Percentiles rank a stretch among this genome's conserved stretches.
Evolutionary conservation across 768 basidiomycete species (phyloP).

Genomic region (Lactarius tabidus): DNA sequence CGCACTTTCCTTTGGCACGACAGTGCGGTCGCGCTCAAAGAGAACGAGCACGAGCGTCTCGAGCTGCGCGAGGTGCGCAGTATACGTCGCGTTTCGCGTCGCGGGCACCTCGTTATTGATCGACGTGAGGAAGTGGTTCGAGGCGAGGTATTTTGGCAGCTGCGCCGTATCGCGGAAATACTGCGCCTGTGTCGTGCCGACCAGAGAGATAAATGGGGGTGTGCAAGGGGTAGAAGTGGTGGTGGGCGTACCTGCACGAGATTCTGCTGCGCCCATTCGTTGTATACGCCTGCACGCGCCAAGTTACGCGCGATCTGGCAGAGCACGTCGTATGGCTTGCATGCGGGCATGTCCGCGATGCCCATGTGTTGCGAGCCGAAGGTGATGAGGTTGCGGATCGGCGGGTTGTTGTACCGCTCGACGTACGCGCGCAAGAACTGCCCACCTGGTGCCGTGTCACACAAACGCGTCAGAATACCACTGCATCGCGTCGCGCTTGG

Average conservation of each 20-base stretch:
- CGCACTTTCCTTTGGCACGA: conserved; percentile 77
- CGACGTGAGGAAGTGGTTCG: conserved; percentile 63
- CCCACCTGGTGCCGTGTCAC: conserved; percentile 45
- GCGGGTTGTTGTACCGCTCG: conserved; percentile 71
- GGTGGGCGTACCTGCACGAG: conserved; percentile 55
- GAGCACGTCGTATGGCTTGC: conserved; percentile 55
- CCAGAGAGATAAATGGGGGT: not conserved
- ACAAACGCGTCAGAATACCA: not conserved
- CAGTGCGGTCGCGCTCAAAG: conserved; percentile 70
- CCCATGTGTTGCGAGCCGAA: conserved; percentile 91
- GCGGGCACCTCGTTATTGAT: conserved; percentile 75
- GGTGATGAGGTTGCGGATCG: conserved; percentile 75
- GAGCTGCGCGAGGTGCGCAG: conserved; percentile 54
- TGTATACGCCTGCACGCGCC: conserved; percentile 62
- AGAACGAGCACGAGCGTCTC: conserved; percentile 67
- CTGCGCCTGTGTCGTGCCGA: conserved; percentile 60
- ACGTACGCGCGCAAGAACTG: conserved; percentile 84
- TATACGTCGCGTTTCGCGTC: conserved; percentile 56
- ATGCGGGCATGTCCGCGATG: conserved; percentile 67
- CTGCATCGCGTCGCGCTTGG: not conserved
- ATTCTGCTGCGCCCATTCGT: conserved; percentile 70
- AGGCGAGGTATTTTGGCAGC: conserved; percentile 51
- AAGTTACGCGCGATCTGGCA: conserved; percentile 66
- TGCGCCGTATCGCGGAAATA: conserved; percentile 76
- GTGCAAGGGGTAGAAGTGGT: not conserved